Evolutionary conservation across 2,329 filamentous ascomycete genomes (phyloP).

Genomic region (Aspergillus arachidicola): DNA sequence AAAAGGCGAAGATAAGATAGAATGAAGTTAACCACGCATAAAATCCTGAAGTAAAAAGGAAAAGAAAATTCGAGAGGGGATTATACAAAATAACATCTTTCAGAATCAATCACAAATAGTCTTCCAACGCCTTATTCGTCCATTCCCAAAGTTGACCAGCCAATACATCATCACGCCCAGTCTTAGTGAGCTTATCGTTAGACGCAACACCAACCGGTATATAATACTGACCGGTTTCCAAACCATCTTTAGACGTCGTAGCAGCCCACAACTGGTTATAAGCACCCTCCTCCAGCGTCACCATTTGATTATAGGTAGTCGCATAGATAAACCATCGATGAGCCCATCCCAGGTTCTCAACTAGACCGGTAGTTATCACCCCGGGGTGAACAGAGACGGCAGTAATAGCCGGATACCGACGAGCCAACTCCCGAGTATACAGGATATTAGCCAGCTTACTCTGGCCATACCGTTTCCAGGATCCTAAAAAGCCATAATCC

Average conservation of each 20-base stretch:
- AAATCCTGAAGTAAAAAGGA: background rate
- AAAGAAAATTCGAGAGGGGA: background rate
- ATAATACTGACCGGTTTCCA: conserved; percentile 15
- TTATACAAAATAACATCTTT: background rate
- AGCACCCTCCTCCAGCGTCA: conserved; percentile 39
- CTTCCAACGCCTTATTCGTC: background rate
- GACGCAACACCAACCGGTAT: conserved; percentile 13
- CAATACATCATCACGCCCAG: conserved; percentile 11
- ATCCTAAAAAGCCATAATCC: conserved; percentile 19
- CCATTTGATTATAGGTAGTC: conserved; percentile 10
- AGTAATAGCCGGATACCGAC: conserved; percentile 27
- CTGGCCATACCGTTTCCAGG: conserved; percentile 46
- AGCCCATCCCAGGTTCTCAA: conserved; percentile 4
- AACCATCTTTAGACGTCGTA: conserved; percentile 29
- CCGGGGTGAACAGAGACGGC: conserved; percentile 34
- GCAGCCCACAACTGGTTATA: conserved; percentile 48
- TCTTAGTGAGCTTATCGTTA: conserved; percentile 5
- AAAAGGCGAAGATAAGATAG: no score
- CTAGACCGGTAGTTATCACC: conserved; percentile 41
- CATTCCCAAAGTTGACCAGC: conserved; percentile 9
- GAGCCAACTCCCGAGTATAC: conserved; percentile 45
- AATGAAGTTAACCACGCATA: no score
- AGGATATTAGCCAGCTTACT: conserved; percentile 54
- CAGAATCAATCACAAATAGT: background rate
- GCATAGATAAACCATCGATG: conserved; percentile 4